Base-by-base conservation (phyloP, 2,329 filamentous ascomycete genomes). In the Aspergillus felis region DNA sequence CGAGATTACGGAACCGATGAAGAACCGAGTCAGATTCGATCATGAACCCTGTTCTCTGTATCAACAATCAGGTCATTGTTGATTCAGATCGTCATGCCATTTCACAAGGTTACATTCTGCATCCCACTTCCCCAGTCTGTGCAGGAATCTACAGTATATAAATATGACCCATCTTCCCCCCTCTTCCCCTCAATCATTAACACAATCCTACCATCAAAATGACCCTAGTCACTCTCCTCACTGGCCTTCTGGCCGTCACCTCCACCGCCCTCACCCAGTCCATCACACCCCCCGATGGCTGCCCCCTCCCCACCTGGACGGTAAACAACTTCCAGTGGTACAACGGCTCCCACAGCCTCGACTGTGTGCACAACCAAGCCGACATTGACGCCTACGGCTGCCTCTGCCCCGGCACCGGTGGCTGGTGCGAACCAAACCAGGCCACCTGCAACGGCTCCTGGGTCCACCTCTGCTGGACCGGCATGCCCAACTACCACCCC, bases 401-500 rank as follows among this genome's bases (percentile, higher is more conserved):
- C 20, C 59, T 66, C 10, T 68, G 67, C 51, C 57, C 57, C 2
- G 38, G 67, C 51, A 56, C 57, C 1, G 38, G 41, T 14, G 50
- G 24, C 20, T 70, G 67, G 68, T 68, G 67, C 32, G 51, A 61
- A 2, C 67, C 66, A 0, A 49, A 66, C 52, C 62, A 62, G 1
- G 55, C 60, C 17, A 69, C 64, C 25, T 70, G 67, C 60, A 63
- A 63, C 38, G 61, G 64, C 3, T 60, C 56, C 29, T 62, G 65
- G 62, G 66, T 69, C 8, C 56, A 56, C 27, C 58, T 68, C 25
- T 70, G 68, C 62, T 68, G 51, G 12, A 70, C 67, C 2, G 68
- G 68, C 8, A 66, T 69, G 68, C 68, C 68, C 2, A 68, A 64
- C 54, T 70, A 70, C 54, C 50, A 68, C n/a, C 68, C 67, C 1